These are phyloP conservation scores for Sclerotinia trifoliorum DNA, from an alignment of 2,329 filamentous ascomycete genomes.

Conservation along the genomic window DNA sequence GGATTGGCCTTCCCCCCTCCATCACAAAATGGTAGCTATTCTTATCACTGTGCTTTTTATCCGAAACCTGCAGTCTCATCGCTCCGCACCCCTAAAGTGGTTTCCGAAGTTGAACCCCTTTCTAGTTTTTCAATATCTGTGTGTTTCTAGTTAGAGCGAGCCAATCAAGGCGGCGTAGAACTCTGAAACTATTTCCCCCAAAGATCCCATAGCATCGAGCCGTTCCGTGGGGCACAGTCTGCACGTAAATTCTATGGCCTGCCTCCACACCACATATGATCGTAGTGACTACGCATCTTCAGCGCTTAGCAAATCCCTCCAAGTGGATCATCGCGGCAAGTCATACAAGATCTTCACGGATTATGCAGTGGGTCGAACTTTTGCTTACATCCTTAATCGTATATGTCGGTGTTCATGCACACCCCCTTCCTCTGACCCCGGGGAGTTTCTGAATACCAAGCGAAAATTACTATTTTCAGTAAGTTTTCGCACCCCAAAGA, in stretches of 20 bases:
- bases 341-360: background rate
- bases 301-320: conserved; percentile 11
- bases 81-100: background rate
- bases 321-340: conserved; percentile 14
- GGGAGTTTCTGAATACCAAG: background rate
- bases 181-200: background rate
- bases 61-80: background rate
- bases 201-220: conserved; percentile 19
- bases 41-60: background rate
- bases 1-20: background rate
- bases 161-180: conserved; percentile 7
- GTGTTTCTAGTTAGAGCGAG: background rate
- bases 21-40: background rate
- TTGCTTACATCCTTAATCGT: background rate
- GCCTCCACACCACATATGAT: background rate
- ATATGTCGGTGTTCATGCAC: background rate
- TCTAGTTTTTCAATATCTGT: background rate
- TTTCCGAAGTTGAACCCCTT: background rate
- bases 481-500: background rate
- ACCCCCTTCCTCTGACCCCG: background rate
- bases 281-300: conserved; percentile 9
- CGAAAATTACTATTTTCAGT: background rate
- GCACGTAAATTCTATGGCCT: background rate
- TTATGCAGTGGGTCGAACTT: background rate
- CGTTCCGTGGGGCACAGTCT: conserved; percentile 23